Evolutionary conservation across 495 filamentous ascomycete species (phyloP).

Genomic region (Geopyxis carbonaria): DNA sequence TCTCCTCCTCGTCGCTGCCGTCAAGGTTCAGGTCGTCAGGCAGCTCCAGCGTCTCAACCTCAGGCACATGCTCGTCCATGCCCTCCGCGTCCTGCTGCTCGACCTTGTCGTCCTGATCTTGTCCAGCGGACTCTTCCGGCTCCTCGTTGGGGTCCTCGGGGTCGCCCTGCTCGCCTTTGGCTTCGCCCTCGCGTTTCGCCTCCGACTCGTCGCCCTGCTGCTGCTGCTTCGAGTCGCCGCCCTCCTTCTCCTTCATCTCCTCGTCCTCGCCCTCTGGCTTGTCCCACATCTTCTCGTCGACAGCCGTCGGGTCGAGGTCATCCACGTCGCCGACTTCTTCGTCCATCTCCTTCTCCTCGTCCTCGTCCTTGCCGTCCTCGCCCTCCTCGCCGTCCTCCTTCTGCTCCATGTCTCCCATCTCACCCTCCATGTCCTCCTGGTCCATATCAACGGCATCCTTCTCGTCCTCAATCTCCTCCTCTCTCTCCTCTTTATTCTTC

Average conservation of each 20-base stretch:
- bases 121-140: slow-evolving; percentile 40
- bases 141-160: slow-evolving; percentile 36
- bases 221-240: slow-evolving; percentile 46
- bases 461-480: slow-evolving; percentile 49
- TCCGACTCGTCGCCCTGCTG: slow-evolving; percentile 49
- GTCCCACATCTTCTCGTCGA: slow-evolving; percentile 98
- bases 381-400: slow-evolving; percentile 38
- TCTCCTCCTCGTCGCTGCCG: slow-evolving; percentile 44
- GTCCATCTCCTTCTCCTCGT: slow-evolving; percentile 54
- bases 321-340: slow-evolving; percentile 81
- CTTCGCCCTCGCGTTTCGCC: slow-evolving; percentile 40
- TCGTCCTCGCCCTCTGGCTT: slow-evolving; percentile 55
- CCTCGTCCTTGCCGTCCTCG: slow-evolving; percentile 37
- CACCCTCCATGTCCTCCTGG: slow-evolving; percentile 62
- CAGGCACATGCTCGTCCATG: slow-evolving; percentile 54
- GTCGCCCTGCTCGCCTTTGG: slow-evolving; percentile 31
- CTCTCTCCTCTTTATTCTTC: slow-evolving; percentile 37
- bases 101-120: slow-evolving; percentile 43
- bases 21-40: slow-evolving; percentile 60
- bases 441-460: slow-evolving; percentile 90
- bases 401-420: slow-evolving; percentile 48
- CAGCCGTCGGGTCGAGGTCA: slow-evolving; percentile 67
- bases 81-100: slow-evolving; percentile 44
- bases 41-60: slow-evolving; percentile 46
- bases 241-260: slow-evolving; percentile 67